phyloP scores from a whole-genome alignment of 1,284 basidiomycete species.

The Austroboletus niveus region DNA sequence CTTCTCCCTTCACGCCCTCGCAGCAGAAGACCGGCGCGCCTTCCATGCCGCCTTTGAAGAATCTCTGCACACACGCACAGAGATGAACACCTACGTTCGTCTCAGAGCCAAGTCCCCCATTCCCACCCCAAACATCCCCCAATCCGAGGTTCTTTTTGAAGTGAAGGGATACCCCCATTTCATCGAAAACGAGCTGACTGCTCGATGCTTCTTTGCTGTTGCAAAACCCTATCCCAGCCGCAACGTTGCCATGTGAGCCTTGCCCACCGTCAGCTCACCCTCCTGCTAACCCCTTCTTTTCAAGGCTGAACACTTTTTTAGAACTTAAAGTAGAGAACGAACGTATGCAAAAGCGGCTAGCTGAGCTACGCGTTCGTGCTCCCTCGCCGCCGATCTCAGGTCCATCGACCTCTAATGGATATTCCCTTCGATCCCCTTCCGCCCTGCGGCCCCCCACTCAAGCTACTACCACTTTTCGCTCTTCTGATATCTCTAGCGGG shows the following conservation, averaged over 20 bases:
- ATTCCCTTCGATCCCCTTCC: constrained; percentile 19
- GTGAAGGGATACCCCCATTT: constrained; percentile 67
- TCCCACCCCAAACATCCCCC: constrained; percentile 12
- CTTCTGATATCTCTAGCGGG: constrained; percentile 10
- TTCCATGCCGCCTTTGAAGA: constrained; percentile 59
- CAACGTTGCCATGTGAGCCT: constrained; percentile 63
- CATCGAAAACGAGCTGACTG: constrained; percentile 37
- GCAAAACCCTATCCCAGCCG: constrained; percentile 78
- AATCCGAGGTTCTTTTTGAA: constrained; percentile 66
- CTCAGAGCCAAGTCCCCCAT: constrained; percentile 42
- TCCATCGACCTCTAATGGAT: constrained; percentile 16
- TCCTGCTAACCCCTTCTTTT: constrained; percentile 11
- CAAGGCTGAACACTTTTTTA: constrained; percentile 72
- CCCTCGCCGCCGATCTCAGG: constrained; percentile 20
- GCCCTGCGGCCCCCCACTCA: constrained; percentile 6
- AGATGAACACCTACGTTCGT: constrained; percentile 62
- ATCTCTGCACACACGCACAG: constrained; percentile 45
- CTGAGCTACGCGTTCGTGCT: constrained; percentile 38
- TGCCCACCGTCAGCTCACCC: not conserved
- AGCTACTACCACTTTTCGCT: constrained; percentile 11
- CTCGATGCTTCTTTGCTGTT: constrained; percentile 65
- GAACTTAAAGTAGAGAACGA: constrained; percentile 80
- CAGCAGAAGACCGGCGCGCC: constrained; percentile 59
- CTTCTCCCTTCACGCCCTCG: constrained; percentile 1
- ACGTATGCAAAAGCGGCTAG: constrained; percentile 54